Evolutionary conservation across 345 rosid genomes (phyloP).

Genomic region (Populus pruinosa): DNA sequence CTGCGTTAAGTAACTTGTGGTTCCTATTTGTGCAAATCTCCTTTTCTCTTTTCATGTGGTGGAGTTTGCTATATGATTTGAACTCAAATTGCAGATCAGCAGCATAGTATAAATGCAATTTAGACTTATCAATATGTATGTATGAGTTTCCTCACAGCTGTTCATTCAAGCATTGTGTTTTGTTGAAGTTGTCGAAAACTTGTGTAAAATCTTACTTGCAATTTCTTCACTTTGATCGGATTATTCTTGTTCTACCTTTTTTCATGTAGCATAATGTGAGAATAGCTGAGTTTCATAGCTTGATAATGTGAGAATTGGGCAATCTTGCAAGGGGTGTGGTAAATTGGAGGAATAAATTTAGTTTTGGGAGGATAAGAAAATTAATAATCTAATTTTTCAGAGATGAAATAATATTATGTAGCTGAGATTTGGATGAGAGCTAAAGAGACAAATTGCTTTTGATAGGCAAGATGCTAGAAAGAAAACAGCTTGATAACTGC

Average conservation of each 20-base stretch:
- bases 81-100: not conserved
- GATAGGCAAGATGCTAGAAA: not conserved
- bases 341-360: not conserved
- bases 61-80: not conserved
- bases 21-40: not conserved
- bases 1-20: not conserved
- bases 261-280: not conserved
- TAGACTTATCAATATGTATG: not conserved
- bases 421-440: not conserved
- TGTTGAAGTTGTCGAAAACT: not conserved
- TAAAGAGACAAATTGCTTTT: not conserved
- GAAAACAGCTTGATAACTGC: not conserved
- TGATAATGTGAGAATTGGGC: not conserved
- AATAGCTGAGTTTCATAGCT: not conserved
- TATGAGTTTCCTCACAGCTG: not conserved
- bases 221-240: not conserved
- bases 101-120: not conserved
- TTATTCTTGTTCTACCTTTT: not conserved
- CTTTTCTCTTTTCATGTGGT: not conserved
- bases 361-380: not conserved
- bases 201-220: not conserved
- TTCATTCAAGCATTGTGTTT: not conserved
- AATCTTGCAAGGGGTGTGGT: not conserved
- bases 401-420: not conserved
- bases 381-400: not conserved